phyloP scores from a whole-genome alignment of 1,284 basidiomycete species.

The Leccinum cinnamomeum region DNA sequence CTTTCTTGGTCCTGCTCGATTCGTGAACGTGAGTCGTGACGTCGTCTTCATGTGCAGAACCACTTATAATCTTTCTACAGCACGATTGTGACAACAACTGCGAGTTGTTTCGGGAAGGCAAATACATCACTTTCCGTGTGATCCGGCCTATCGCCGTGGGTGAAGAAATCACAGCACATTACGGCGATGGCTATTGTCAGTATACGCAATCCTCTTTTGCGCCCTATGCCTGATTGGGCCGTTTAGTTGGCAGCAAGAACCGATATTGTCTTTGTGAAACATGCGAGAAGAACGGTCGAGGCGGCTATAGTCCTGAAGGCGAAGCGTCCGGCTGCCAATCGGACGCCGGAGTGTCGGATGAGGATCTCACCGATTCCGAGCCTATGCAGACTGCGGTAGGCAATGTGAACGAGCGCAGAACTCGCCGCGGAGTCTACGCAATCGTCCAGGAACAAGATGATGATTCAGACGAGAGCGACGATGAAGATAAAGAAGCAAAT shows the following conservation, averaged over 20 bases:
- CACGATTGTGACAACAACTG: conserved; percentile 92
- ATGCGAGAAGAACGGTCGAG: conserved; percentile 75
- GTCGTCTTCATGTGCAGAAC: conserved; percentile 15
- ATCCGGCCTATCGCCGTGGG: conserved; percentile 77
- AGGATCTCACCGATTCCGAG: conserved; percentile 42
- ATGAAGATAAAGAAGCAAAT: conserved; percentile 47
- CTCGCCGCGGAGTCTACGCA: conserved; percentile 75
- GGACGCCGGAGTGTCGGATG: conserved; percentile 46
- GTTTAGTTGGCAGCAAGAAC: conserved; percentile 80
- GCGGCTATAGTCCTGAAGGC: conserved; percentile 70
- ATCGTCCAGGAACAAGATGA: conserved; percentile 57
- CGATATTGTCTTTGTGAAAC: conserved; percentile 87
- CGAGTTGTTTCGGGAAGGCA: conserved; percentile 83
- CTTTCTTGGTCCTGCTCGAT: conserved; percentile 89
- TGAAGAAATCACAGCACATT: conserved; percentile 86
- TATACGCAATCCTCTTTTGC: conserved; percentile 23
- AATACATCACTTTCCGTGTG: conserved; percentile 87
- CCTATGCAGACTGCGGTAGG: conserved; percentile 38
- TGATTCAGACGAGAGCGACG: conserved; percentile 54
- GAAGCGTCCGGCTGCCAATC: conserved; percentile 47
- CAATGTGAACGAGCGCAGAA: conserved; percentile 71
- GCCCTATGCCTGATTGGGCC: conserved; percentile 18
- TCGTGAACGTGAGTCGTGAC: conserved; percentile 78
- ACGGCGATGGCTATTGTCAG: conserved; percentile 83
- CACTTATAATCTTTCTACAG: conserved; percentile 42